A percentile compares a stretch with the other conserved stretches of the same genome.
These are phyloP conservation scores for Diversispora eburnea DNA, from an alignment of 192 early-diverging fungal genomes.

Conservation along the genomic window DNA sequence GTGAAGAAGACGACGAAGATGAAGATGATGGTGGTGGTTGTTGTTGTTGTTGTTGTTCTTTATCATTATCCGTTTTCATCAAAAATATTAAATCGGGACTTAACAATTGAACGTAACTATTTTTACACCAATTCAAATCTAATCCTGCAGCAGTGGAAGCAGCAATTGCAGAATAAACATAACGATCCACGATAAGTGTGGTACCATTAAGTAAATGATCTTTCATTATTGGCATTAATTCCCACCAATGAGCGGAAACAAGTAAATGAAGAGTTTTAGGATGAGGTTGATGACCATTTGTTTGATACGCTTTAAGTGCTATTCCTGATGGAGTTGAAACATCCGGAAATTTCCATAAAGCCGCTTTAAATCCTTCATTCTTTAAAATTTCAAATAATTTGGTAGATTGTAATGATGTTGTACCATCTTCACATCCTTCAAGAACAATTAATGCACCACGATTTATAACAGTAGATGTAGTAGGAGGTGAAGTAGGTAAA, in stretches of 20 bases:
- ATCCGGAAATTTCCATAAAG: conserved; percentile 29
- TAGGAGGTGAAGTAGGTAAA: neutral
- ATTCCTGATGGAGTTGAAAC: conserved; percentile 19
- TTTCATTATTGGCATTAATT: conserved; percentile 25
- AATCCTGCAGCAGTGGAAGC: conserved; percentile 15
- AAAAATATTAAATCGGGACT: conserved; percentile 26
- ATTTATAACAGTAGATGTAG: neutral
- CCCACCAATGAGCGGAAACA: conserved; percentile 28
- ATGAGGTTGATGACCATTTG: conserved; percentile 17
- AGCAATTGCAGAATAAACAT: conserved; percentile 24
- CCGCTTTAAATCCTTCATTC: conserved; percentile 23
- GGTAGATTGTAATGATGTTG: conserved; percentile 19
- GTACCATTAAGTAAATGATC: conserved; percentile 19
- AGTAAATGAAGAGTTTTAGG: conserved; percentile 28
- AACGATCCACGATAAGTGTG: conserved; percentile 25
- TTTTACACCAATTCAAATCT: conserved; percentile 27
- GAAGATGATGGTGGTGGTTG: neutral
- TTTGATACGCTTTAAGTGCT: conserved; percentile 16
- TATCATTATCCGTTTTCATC: neutral
- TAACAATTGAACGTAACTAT: conserved; percentile 8
- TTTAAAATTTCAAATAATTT: conserved; percentile 25
- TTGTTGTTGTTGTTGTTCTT: neutral
- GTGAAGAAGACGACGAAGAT: too few relatives aligned
- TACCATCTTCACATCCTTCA: conserved; percentile 27
- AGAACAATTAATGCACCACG: conserved; percentile 28